Evolutionary conservation across 768 basidiomycete species (phyloP), one percentile per base, ranked within the genome.

Genomic region (Pholiota conissans): DNA sequence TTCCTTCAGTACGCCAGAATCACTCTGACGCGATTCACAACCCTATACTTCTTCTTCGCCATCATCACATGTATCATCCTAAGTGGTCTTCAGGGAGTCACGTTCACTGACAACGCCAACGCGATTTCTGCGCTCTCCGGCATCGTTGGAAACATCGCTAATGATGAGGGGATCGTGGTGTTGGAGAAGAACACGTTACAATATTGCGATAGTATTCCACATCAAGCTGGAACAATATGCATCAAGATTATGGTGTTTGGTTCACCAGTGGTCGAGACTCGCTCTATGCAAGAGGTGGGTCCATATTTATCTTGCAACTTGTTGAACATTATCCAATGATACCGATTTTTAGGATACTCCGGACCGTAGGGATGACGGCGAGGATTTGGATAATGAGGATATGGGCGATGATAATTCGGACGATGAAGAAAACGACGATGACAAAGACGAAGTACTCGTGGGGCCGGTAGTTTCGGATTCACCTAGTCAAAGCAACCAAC

Each of bases 21-120:
- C 50, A 83, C 80, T 6, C 63, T 80, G 32, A 81, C 78, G n/a
- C 78, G 74, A 9, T 76, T 74, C 65, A 83, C 81, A 30, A 71
- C 76, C 4, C 60, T 73, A 32, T 85, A 81, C 65, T 79, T 82
- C 63, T 66, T 77, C 37, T 69, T 83, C 56, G 75, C 79, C 27
- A 60, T 84, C 45, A 45, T 74, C 26, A 73, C 73, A 53, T 79
- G 75, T 57, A 52, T 77, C 39, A 65, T 73, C 24, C 76, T 83
- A 50, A 73, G 70, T 55, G 62, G 70, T 11, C 62, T 83, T 9
- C 82, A 83, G 59, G 68, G 67, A 13, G 48, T 75, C 24, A 67
- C 76, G 3, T 75, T 77, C 42, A 57, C 59, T 3, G 73, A 74
- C 52, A 81, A 79, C 56, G 49, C 68, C 1, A 57, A 67, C 9